Evolutionary conservation across 2,329 filamentous ascomycete genomes (phyloP).

Genomic region (Aspergillus sp.): DNA sequence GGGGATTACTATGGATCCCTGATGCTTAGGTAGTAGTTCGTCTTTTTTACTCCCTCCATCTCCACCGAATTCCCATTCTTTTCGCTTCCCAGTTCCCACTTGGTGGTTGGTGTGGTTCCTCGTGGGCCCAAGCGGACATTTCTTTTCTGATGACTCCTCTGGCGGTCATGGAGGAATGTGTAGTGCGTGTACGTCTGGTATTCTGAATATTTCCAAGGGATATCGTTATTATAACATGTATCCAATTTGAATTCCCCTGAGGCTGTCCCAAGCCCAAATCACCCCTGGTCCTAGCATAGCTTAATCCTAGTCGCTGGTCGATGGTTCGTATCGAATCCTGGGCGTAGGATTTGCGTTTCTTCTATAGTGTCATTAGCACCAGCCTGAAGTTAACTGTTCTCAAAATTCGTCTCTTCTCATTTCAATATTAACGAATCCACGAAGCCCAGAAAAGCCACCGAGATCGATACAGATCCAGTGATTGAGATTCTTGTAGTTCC

Average conservation of each 20-base stretch:
- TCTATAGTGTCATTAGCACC: too few relatives aligned
- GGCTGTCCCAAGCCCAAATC: background rate
- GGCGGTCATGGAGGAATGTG: background rate
- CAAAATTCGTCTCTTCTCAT: too few relatives aligned
- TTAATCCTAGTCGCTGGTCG: conserved; percentile 4
- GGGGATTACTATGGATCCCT: background rate
- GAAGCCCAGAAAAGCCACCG: too few relatives aligned
- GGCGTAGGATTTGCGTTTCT: background rate
- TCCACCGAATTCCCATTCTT: conserved; percentile 6
- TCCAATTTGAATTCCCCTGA: background rate
- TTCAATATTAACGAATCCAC: too few relatives aligned
- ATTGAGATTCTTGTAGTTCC: too few relatives aligned
- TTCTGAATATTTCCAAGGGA: too few relatives aligned
- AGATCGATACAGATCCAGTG: too few relatives aligned
- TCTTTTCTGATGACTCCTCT: conserved; percentile 5
- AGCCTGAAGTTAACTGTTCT: too few relatives aligned
- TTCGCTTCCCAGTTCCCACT: conserved; percentile 4
- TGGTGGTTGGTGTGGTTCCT: conserved; percentile 11
- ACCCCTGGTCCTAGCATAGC: background rate
- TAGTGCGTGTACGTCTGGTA: too few relatives aligned
- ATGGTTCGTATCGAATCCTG: conserved; percentile 2
- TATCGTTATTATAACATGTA: too few relatives aligned
- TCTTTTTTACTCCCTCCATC: background rate
- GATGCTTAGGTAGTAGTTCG: conserved; percentile 2
- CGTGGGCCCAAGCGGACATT: conserved; percentile 16